Evolutionary conservation across 371 early-diverging fungal species (phyloP), one percentile per base, ranked within the genome.

Genomic region (Encephalitozoon romaleae): DNA sequence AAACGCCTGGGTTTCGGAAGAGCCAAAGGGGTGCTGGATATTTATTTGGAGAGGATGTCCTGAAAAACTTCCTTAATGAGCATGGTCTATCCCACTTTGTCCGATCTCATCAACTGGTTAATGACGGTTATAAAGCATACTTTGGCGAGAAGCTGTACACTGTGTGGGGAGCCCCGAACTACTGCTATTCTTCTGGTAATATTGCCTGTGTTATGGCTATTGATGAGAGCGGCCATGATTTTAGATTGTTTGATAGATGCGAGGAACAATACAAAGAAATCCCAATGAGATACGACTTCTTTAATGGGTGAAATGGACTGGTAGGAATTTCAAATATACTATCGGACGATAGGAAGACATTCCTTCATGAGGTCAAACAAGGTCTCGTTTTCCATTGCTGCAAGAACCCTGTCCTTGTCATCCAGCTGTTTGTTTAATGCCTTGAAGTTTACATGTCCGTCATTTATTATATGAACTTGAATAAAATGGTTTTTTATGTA

Each of bases 361-460:
- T 74, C 59, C 11, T 77, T 38, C 39, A 81, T 77, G 21, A 84
- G 47, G 30, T 77, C 78, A 15, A 75, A 23, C 18, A 86, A 66
- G 30, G 41, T 18, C 47, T 63, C 70, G 73, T 97, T 98, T 80
- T 96, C 96, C 76, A 95, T 87, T 4, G 99, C 99, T 3, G 99
- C 97, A 2, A 94, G 93, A 5, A 96, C 96, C 70, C 99, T 88
- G 81, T 98, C 99, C 88, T 96, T 97, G 82, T 98, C 99, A 84
- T 93, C 93, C 67, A 98, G 86, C 84, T 97, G 98, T 84, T 95
- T 96, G 86, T 95, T 96, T 45, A 96, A 91, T 83, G 65, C 91
- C 30, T 87, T 86, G 81, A 94, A 95, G 12, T 91, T 90, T 78
- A 93, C 93, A 86, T 98, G 97, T 12, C 95, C 92, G 30, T 94